These are phyloP conservation scores for Didymellaceae sp. DNA, from an alignment of 2,329 filamentous ascomycete species.

Conservation along the genomic window DNA sequence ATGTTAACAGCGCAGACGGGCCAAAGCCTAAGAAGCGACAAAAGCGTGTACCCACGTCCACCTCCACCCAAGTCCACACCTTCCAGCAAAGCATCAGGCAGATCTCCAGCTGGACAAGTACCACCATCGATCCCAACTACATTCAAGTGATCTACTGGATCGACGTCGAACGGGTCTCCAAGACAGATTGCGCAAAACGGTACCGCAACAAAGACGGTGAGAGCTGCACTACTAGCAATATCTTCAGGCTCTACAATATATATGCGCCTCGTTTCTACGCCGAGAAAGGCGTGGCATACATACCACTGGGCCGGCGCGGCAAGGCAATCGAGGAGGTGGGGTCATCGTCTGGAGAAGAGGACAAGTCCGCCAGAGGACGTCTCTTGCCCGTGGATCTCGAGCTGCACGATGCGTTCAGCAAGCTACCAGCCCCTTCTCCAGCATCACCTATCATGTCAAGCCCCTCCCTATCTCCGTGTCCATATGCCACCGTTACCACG, in stretches of 20 bases:
- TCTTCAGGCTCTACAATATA: not conserved
- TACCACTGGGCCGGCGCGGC: not conserved
- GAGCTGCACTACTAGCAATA: not conserved
- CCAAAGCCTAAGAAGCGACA: not conserved
- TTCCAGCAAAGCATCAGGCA: not conserved
- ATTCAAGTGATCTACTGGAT: slow-evolving; percentile 2
- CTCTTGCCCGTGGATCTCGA: too few relatives aligned
- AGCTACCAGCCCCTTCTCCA: too few relatives aligned
- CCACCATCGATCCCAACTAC: not conserved
- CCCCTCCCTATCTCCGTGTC: too few relatives aligned
- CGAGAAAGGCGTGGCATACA: not conserved
- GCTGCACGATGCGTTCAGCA: too few relatives aligned
- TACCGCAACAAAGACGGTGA: slow-evolving; percentile 2
- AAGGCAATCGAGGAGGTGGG: not conserved
- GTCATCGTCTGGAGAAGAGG: not conserved
- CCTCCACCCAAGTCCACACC: not conserved
- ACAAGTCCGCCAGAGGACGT: not conserved
- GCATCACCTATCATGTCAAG: too few relatives aligned
- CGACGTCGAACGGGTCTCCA: not conserved
- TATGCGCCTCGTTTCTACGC: slow-evolving; percentile 3
- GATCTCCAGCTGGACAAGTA: slow-evolving; percentile 1
- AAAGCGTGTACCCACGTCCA: not conserved
- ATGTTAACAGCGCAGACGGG: not conserved
- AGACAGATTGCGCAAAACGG: not conserved
- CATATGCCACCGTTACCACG: too few relatives aligned